phyloP scores from a whole-genome alignment of 495 filamentous ascomycete genomes.

The Acidomyces sp. region DNA sequence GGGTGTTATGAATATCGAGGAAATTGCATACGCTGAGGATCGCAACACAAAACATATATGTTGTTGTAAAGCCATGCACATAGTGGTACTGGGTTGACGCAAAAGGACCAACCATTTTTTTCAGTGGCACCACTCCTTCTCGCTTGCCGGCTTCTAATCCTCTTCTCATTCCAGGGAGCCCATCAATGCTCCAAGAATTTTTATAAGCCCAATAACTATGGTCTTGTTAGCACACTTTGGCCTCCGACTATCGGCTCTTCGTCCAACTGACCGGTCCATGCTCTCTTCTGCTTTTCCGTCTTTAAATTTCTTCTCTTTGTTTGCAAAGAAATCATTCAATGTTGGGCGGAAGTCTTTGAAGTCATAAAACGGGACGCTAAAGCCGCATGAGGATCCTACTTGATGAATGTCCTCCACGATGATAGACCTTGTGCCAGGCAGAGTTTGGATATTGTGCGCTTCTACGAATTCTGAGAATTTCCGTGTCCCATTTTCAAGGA shows the following conservation, averaged over 20 bases:
- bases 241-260: background rate
- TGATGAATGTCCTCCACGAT: conserved; percentile 27
- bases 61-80: background rate
- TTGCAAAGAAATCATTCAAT: conserved; percentile 37
- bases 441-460: conserved; percentile 16
- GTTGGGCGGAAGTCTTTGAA: conserved; percentile 37
- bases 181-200: conserved; percentile 41
- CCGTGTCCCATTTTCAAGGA: conserved; percentile 21
- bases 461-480: conserved; percentile 21
- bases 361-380: conserved; percentile 39
- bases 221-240: background rate
- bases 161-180: conserved; percentile 37
- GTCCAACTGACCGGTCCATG: conserved; percentile 32
- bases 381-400: conserved; percentile 34
- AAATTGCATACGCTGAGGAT: too few relatives aligned
- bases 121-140: conserved; percentile 35
- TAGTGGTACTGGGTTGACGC: conserved; percentile 16
- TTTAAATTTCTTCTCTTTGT: conserved; percentile 31
- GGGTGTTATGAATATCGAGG: too few relatives aligned
- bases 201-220: conserved; percentile 45
- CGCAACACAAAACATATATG: conserved; percentile 1
- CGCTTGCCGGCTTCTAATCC: conserved; percentile 30
- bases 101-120: conserved; percentile 33
- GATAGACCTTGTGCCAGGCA: conserved; percentile 20
- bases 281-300: conserved; percentile 35